Conservation (phyloP, 2,329 filamentous ascomycete species). For the Xylariaceae sp. region DNA sequence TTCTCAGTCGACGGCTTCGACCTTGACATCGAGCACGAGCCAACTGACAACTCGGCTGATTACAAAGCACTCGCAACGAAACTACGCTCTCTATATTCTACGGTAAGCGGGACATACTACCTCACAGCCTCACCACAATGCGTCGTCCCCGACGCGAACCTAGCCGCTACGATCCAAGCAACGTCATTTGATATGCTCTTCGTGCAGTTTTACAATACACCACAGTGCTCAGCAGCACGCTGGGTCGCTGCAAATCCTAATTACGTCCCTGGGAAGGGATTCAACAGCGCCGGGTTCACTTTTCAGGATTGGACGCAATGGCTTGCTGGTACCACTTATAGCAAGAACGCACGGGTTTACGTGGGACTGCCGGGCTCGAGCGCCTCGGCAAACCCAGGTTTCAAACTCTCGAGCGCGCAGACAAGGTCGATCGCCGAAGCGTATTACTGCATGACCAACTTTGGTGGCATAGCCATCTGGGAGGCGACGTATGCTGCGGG, state of each 20-base stretch:
- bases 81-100: conserved; percentile 16
- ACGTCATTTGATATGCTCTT: conserved; percentile 40
- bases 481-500: conserved; percentile 35
- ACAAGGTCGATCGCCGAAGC: conserved; percentile 37
- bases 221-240: conserved; percentile 30
- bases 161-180: conserved; percentile 21
- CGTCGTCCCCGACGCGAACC: conserved; percentile 37
- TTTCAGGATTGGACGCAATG: conserved; percentile 41
- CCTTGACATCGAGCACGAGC: conserved; percentile 29
- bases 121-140: conserved; percentile 47
- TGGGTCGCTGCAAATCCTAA: conserved; percentile 30
- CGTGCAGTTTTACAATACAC: conserved; percentile 50
- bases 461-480: conserved; percentile 46
- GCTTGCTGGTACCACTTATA: conserved; percentile 31
- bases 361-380: conserved; percentile 39
- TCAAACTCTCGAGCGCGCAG: conserved; percentile 33
- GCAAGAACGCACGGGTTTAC: conserved; percentile 41
- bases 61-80: conserved; percentile 25
- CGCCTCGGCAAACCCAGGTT: conserved; percentile 28
- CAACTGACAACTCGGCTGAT: conserved; percentile 24
- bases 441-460: conserved; percentile 36
- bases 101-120: conserved; percentile 24
- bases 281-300: conserved; percentile 35
- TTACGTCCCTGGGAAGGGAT: conserved; percentile 23
- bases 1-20: conserved; percentile 29